A percentile compares a stretch with the other conserved stretches of the same genome.
phyloP scores from a whole-genome alignment of 805 yeast species.

The Wickerhamiella sergipiensis region DNA sequence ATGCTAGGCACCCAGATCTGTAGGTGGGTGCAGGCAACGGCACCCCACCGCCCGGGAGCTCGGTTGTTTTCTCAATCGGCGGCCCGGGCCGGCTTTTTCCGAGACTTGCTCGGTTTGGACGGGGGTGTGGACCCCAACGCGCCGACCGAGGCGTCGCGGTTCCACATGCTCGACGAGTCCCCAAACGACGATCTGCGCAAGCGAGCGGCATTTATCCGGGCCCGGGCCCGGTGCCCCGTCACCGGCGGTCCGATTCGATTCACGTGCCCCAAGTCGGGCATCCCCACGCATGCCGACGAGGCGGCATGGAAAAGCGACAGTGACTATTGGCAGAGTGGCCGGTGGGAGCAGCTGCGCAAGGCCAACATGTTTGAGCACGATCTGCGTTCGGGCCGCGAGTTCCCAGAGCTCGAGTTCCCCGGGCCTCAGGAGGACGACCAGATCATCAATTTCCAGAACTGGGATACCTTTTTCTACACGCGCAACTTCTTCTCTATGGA shows the following conservation, averaged over 20 bases:
- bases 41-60: not conserved
- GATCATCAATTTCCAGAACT: conserved; percentile 56
- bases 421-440: conserved; percentile 62
- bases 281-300: conserved; percentile 86
- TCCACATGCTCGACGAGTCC: conserved; percentile 84
- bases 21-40: not conserved
- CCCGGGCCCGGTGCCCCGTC: conserved; percentile 82
- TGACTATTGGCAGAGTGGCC: conserved; percentile 52
- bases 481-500: conserved; percentile 92
- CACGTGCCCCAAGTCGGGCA: conserved; percentile 88
- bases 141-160: conserved; percentile 60
- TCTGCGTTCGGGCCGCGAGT: conserved; percentile 80
- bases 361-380: conserved; percentile 93
- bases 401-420: conserved; percentile 94
- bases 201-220: conserved; percentile 80
- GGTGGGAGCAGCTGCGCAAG: conserved; percentile 62
- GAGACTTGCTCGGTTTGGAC: conserved; percentile 18
- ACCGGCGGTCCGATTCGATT: conserved; percentile 66
- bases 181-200: conserved; percentile 79
- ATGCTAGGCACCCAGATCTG: not conserved
- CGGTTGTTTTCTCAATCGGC: conserved; percentile 3
- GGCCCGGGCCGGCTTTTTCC: conserved; percentile 12
- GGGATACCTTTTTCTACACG: conserved; percentile 92
- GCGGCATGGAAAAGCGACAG: conserved; percentile 80
- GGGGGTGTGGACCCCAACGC: conserved; percentile 9